phyloP scores from a whole-genome alignment of 2,329 filamentous ascomycete species.

The Aspergillus aculeatinus region DNA sequence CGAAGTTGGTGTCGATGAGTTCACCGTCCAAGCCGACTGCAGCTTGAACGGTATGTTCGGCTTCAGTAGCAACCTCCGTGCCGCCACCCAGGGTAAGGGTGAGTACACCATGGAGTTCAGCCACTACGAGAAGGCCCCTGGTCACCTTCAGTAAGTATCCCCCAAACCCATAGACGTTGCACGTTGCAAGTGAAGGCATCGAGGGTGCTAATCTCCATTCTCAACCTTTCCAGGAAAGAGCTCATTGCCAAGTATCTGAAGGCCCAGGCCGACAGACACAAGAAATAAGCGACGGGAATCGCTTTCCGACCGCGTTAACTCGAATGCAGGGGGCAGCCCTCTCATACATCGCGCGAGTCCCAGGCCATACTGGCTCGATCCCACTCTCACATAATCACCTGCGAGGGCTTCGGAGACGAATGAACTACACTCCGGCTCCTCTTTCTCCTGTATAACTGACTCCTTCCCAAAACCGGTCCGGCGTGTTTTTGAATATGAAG shows the following conservation, averaged over 20 bases:
- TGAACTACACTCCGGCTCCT: neutral
- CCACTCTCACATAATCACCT: neutral
- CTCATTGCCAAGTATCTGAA: constrained; percentile 68
- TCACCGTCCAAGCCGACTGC: constrained; percentile 88
- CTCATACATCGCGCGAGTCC: neutral
- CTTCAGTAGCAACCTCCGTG: constrained; percentile 85
- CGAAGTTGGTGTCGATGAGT: constrained; percentile 90
- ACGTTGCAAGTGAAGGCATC: neutral
- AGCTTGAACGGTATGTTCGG: constrained; percentile 97
- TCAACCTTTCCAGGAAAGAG: constrained; percentile 53
- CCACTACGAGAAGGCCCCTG: constrained; percentile 84
- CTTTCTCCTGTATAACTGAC: neutral
- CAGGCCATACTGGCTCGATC: neutral
- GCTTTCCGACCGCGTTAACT: neutral
- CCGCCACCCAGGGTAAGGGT: constrained; percentile 95
- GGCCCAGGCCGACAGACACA: constrained; percentile 62
- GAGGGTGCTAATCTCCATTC: constrained; percentile 14
- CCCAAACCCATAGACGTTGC: neutral
- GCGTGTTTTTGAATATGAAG: constrained; percentile 13
- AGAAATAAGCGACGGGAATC: constrained; percentile 48
- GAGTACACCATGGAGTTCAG: constrained; percentile 99
- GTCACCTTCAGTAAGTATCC: constrained; percentile 78
- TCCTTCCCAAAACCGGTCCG: constrained; percentile 1
- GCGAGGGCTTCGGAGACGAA: neutral
- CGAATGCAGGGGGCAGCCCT: neutral